Evolutionary conservation across 352 stramenopile genomes (phyloP).

Genomic region (Globisporangium spinosum): DNA sequence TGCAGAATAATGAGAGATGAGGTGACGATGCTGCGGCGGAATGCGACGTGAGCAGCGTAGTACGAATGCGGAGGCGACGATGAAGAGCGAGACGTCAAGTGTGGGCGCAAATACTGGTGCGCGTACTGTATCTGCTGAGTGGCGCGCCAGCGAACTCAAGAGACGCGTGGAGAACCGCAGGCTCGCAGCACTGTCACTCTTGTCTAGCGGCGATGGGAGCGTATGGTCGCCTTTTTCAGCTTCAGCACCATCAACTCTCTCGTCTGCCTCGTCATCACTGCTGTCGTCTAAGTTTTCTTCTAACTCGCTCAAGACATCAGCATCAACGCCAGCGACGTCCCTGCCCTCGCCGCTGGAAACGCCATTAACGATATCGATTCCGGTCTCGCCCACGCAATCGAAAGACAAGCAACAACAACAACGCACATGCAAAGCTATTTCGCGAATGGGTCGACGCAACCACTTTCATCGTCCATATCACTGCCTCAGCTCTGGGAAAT

Average conservation of each 20-base stretch:
- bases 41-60: background rate
- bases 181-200: slow-evolving; percentile 14
- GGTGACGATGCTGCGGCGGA: background rate
- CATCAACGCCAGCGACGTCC: background rate
- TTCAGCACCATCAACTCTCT: background rate
- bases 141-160: slow-evolving; percentile 46
- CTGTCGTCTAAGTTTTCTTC: background rate
- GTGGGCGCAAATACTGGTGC: background rate
- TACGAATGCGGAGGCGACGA: background rate
- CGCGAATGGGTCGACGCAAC: background rate
- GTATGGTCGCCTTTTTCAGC: background rate
- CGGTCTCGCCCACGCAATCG: background rate
- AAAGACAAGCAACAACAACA: background rate
- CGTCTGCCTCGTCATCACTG: background rate
- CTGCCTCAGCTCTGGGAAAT: slow-evolving; percentile 34
- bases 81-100: background rate
- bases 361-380: slow-evolving; percentile 11
- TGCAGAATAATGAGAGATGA: background rate
- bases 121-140: slow-evolving; percentile 10
- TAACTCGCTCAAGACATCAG: background rate
- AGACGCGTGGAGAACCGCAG: slow-evolving; percentile 46
- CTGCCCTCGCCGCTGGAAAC: background rate
- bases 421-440: background rate
- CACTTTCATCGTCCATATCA: slow-evolving; percentile 8
- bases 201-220: background rate